Percentiles rank a stretch among this genome's conserved stretches.
Conservation (phyloP, 2,329 filamentous ascomycete genomes). For the Bipolaris sorokiniana region DNA sequence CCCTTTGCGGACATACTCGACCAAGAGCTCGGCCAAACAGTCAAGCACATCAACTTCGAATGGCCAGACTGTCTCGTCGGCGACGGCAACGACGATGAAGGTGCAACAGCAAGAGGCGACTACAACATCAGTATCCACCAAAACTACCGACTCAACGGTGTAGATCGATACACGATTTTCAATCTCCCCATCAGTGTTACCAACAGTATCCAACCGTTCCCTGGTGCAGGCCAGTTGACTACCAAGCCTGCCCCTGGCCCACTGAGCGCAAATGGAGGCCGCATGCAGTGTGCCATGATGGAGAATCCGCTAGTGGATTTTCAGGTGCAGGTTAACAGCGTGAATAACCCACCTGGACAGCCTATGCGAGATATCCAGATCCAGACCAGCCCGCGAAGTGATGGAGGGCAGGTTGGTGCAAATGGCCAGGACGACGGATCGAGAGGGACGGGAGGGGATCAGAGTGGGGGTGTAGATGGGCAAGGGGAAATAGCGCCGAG, state of each 20-base stretch:
- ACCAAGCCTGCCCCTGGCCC: slow-evolving; percentile 44
- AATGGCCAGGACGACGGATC: slow-evolving; percentile 25
- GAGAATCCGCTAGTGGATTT: slow-evolving; percentile 39
- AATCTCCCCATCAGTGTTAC: slow-evolving; percentile 72
- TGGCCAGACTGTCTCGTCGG: slow-evolving; percentile 74
- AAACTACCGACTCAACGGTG: slow-evolving; percentile 69
- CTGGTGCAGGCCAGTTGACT: slow-evolving; percentile 38
- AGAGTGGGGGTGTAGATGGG: slow-evolving; percentile 8
- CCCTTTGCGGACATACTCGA: slow-evolving; percentile 67
- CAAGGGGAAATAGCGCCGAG: slow-evolving; percentile 19
- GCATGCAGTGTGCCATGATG: slow-evolving; percentile 39
- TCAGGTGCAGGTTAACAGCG: slow-evolving; percentile 32
- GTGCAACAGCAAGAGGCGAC: slow-evolving; percentile 60
- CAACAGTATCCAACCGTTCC: slow-evolving; percentile 62
- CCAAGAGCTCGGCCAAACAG: slow-evolving; percentile 70
- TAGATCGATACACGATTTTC: slow-evolving; percentile 72
- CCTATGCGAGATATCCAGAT: slow-evolving; percentile 39
- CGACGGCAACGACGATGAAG: slow-evolving; percentile 55
- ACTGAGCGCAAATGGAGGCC: slow-evolving; percentile 42
- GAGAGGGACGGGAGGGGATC: neutral
- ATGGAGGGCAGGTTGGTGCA: slow-evolving; percentile 39
- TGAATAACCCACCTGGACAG: slow-evolving; percentile 43
- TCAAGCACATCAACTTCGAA: slow-evolving; percentile 75
- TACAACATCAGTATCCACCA: slow-evolving; percentile 78
- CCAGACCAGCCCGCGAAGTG: slow-evolving; percentile 29